These are phyloP conservation scores for Hymenoscyphus salicellus DNA, from an alignment of 2,329 filamentous ascomycete genomes.

Conservation along the genomic window DNA sequence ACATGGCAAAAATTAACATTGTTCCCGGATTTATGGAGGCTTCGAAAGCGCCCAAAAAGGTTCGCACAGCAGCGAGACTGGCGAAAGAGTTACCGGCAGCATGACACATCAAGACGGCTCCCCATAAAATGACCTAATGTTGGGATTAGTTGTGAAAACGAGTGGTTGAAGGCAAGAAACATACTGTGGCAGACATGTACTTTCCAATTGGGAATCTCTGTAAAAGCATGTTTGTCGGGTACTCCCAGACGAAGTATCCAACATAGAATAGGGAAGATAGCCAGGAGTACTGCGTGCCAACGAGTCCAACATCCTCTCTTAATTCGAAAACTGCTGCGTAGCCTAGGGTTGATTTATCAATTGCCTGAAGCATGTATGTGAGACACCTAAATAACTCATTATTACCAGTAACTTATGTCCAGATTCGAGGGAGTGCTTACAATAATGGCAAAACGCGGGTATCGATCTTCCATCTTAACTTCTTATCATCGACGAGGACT, in stretches of 20 bases:
- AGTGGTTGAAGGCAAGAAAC: not conserved
- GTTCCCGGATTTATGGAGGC: conserved; percentile 43
- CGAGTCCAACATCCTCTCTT: conserved; percentile 49
- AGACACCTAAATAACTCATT: conserved; percentile 47
- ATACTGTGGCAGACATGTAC: conserved; percentile 39
- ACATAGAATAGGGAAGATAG: conserved; percentile 54
- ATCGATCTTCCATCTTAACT: conserved; percentile 54
- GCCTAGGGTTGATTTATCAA: conserved; percentile 45
- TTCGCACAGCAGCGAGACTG: conserved; percentile 37
- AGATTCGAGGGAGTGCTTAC: not conserved
- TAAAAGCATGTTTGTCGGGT: conserved; percentile 51
- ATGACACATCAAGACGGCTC: conserved; percentile 39
- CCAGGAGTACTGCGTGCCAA: conserved; percentile 52
- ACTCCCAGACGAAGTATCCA: conserved; percentile 52
- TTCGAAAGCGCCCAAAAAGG: conserved; percentile 54
- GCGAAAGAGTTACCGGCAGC: conserved; percentile 36
- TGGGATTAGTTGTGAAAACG: not conserved
- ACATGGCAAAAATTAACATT: conserved; percentile 45
- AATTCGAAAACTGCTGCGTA: conserved; percentile 59
- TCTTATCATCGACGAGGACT: conserved; percentile 46
- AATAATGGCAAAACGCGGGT: conserved; percentile 25
- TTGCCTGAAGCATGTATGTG: conserved; percentile 46
- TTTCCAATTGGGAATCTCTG: conserved; percentile 52
- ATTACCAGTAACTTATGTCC: conserved; percentile 44
- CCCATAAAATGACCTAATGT: conserved; percentile 35